Conservation (phyloP, 257 asterid species). For the Euphrasia confusa region DNA sequence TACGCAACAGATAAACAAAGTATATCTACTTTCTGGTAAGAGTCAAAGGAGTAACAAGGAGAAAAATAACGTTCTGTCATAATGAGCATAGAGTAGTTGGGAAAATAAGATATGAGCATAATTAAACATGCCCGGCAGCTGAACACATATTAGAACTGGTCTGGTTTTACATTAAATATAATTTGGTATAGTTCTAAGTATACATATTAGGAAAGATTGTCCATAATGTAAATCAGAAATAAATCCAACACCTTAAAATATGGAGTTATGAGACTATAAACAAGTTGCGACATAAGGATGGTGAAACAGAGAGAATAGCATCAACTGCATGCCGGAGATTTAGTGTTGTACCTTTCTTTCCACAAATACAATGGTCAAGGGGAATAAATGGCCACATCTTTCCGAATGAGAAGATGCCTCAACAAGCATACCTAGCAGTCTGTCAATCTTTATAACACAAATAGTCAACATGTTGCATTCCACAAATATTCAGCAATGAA, state of each 20-base stretch:
- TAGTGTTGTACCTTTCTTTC: constrained; percentile 66
- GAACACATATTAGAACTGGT: background rate
- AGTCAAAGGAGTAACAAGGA: too few species aligned
- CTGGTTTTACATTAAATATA: background rate
- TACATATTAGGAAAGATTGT: constrained; percentile 8
- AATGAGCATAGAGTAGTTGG: too few species aligned
- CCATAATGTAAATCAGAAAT: constrained; percentile 16
- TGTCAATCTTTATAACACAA: constrained; percentile 59
- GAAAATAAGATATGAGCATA: too few species aligned
- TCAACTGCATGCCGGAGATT: constrained; percentile 10
- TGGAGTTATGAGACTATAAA: constrained; percentile 17
- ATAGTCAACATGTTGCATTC: constrained; percentile 23
- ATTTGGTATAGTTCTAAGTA: background rate
- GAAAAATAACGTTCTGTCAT: too few species aligned
- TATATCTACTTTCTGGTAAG: too few species aligned
- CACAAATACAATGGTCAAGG: constrained; percentile 90
- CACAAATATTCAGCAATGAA: background rate
- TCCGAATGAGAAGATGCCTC: constrained; percentile 77
- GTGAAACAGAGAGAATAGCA: constrained; percentile 6
- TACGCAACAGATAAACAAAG: too few species aligned
- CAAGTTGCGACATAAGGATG: constrained; percentile 10
- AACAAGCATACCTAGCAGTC: constrained; percentile 72
- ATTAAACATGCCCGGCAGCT: background rate
- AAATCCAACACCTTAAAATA: constrained; percentile 7
- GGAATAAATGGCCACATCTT: constrained; percentile 54